These are phyloP conservation scores for Moesziomyces sp. DNA, from an alignment of 1,284 basidiomycete species.

Conservation along the genomic window DNA sequence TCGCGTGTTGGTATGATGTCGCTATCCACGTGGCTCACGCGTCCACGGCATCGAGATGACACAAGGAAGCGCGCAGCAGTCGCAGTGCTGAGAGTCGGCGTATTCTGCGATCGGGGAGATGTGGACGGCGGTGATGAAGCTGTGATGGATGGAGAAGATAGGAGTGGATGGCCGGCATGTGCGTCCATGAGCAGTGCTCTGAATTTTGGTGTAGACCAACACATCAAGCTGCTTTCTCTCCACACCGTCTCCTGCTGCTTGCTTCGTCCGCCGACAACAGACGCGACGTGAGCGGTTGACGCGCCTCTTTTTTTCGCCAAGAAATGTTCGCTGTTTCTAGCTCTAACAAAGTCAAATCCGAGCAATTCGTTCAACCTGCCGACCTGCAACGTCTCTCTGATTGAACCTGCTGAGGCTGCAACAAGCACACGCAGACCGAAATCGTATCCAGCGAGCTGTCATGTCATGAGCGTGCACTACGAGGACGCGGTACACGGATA, in stretches of 20 bases:
- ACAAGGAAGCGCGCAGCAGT: neutral
- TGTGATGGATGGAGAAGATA: neutral
- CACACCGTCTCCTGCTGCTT: conserved; percentile 1
- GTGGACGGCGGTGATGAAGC: no score
- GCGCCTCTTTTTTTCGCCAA: neutral
- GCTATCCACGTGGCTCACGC: neutral
- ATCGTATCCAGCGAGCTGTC: neutral
- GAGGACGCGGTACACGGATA: neutral
- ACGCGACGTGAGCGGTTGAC: conserved; percentile 24
- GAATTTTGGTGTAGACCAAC: neutral
- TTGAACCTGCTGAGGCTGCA: no score
- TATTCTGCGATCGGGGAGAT: no score
- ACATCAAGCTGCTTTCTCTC: neutral
- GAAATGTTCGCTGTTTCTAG: neutral
- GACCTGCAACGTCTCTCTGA: no score
- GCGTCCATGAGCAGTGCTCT: neutral
- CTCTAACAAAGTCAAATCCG: conserved; percentile 1
- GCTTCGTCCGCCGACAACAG: conserved; percentile 2
- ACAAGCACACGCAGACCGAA: neutral
- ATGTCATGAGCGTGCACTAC: neutral
- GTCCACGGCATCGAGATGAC: neutral
- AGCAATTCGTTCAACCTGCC: no score
- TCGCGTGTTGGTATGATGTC: neutral
- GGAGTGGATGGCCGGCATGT: neutral
- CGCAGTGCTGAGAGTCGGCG: no score